Conservation (phyloP, 768 basidiomycete genomes). For the Suillus sp. region DNA sequence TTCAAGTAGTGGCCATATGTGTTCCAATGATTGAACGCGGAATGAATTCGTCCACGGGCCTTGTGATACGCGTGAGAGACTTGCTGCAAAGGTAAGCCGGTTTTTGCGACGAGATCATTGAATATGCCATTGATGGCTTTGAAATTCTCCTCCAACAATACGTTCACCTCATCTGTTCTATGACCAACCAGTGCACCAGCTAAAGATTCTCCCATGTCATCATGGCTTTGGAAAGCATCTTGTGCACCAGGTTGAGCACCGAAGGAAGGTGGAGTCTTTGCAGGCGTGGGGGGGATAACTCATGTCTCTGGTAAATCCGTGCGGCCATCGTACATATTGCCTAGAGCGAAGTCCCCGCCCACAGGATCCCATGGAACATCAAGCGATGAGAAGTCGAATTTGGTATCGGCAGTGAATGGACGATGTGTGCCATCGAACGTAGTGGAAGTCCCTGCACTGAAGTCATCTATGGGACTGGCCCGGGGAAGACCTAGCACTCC, state of each 20-base stretch:
- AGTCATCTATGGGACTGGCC: background rate
- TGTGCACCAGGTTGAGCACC: too few species aligned
- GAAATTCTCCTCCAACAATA: background rate
- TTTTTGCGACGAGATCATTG: background rate
- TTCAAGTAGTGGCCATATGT: conserved; percentile 5
- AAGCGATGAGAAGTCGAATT: background rate
- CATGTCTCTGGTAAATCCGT: too few species aligned
- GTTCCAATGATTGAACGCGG: conserved; percentile 9
- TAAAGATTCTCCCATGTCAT: background rate
- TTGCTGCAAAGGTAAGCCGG: conserved; percentile 9
- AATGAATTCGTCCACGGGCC: background rate
- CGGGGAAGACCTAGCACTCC: background rate
- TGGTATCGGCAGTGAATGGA: background rate
- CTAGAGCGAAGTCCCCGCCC: background rate
- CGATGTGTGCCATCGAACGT: background rate
- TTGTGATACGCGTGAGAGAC: conserved; percentile 15
- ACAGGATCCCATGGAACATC: conserved; percentile 3
- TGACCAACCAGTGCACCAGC: background rate
- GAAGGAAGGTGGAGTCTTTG: too few species aligned
- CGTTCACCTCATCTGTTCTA: background rate
- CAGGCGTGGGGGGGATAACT: too few species aligned
- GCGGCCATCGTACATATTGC: background rate
- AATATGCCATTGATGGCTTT: conserved; percentile 4
- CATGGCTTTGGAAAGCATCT: too few species aligned
- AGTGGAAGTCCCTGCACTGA: background rate